Percentiles rank a stretch among this genome's conserved stretches.
These are phyloP conservation scores for Dictyostelium purpureum DNA, from an alignment of 78 protist genomes.

Conservation along the genomic window DNA sequence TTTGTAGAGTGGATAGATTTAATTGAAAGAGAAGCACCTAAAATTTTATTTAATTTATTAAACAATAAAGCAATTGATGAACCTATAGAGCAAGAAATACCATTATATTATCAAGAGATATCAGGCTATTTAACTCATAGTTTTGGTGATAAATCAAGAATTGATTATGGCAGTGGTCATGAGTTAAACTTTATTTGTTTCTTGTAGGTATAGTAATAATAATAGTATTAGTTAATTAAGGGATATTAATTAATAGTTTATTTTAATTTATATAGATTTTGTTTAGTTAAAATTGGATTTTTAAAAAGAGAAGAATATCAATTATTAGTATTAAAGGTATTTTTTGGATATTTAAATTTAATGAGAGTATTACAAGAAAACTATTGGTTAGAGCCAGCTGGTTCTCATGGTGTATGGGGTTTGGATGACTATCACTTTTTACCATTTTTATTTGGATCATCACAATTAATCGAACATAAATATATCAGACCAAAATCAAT, in stretches of 20 bases:
- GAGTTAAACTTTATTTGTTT: constrained; percentile 84
- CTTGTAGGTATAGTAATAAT: not conserved
- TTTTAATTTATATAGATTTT: not conserved
- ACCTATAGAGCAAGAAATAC: not conserved
- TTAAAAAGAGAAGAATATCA: constrained; percentile 22
- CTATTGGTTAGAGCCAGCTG: constrained; percentile 98
- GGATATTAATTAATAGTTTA: not conserved
- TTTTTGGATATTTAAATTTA: constrained; percentile 85
- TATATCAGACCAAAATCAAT: constrained; percentile 74
- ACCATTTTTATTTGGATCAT: constrained; percentile 93
- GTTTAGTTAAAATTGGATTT: constrained; percentile 48
- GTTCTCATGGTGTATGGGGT: constrained; percentile 99
- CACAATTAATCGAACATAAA: constrained; percentile 89
- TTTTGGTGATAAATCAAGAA: constrained; percentile 93
- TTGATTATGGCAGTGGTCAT: constrained; percentile 99
- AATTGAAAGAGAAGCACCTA: constrained; percentile 17
- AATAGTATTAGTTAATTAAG: not conserved
- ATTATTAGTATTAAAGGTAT: constrained; percentile 33
- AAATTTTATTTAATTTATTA: not conserved
- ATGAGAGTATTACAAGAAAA: constrained; percentile 82
- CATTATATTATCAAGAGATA: constrained; percentile 6
- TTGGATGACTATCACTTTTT: constrained; percentile 98
- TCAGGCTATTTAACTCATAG: constrained; percentile 38
- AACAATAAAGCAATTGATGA: not conserved
- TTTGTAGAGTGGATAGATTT: constrained; percentile 66